A percentile compares a stretch with the other conserved stretches of the same genome.
Conservation (phyloP, 331 rosid species). For the Quercus tomentella region DNA sequence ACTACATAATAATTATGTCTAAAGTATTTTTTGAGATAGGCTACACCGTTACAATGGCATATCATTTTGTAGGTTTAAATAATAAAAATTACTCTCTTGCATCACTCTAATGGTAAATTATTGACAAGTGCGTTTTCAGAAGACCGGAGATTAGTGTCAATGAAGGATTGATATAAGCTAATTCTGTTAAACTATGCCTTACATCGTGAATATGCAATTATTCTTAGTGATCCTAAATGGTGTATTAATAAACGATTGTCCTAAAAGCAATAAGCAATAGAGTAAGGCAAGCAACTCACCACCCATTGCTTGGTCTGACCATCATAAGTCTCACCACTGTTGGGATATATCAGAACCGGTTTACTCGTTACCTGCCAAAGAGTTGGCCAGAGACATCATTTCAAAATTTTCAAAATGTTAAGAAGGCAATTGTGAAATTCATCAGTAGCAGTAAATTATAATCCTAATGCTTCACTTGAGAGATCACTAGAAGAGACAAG, state of each 20-base stretch:
- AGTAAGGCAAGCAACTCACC: slow-evolving; percentile 46
- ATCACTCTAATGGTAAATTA: neutral
- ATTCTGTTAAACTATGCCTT: neutral
- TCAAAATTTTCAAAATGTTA: neutral
- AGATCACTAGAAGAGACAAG: neutral
- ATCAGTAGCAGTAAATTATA: neutral
- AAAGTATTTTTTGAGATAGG: too few species aligned
- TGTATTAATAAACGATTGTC: neutral
- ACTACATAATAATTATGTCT: too few species aligned
- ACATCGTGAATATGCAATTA: neutral
- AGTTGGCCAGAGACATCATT: neutral
- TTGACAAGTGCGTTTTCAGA: neutral
- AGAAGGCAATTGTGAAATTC: neutral
- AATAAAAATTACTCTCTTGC: too few species aligned
- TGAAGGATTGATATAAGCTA: neutral
- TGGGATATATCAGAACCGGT: slow-evolving; percentile 77
- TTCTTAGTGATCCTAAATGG: neutral
- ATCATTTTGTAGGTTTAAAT: too few species aligned
- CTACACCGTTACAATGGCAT: too few species aligned
- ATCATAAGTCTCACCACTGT: slow-evolving; percentile 86
- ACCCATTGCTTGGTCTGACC: slow-evolving; percentile 59
- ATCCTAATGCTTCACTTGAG: neutral
- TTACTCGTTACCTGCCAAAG: slow-evolving; percentile 60
- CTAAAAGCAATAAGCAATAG: neutral
- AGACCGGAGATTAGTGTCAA: too few species aligned